These are phyloP conservation scores for Phytophthora ramorum DNA, from an alignment of 352 stramenopile species.

Conservation along the genomic window DNA sequence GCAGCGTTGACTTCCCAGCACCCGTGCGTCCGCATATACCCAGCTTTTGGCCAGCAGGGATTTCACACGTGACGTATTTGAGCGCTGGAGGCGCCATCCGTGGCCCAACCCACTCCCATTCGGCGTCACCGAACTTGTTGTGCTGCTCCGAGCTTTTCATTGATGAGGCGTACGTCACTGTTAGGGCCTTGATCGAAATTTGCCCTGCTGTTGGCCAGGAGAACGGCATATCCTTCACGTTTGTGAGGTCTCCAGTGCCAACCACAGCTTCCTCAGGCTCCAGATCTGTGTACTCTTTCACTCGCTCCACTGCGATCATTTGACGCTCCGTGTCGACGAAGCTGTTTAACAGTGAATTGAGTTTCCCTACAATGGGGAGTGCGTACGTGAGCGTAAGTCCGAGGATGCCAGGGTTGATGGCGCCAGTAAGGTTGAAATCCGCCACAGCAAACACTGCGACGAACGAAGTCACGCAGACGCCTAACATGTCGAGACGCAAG, in stretches of 20 bases:
- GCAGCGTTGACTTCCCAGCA: conserved; percentile 90
- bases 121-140: conserved; percentile 19
- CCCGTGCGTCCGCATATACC: conserved; percentile 91
- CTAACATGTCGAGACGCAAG: conserved; percentile 84
- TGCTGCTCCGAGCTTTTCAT: conserved; percentile 9
- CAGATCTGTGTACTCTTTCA: conserved; percentile 83
- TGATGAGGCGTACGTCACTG: conserved; percentile 38
- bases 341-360: conserved; percentile 86
- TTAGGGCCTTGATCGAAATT: conserved; percentile 62
- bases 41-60: conserved; percentile 67
- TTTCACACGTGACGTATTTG: conserved; percentile 49
- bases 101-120: conserved; percentile 31
- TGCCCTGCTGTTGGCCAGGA: conserved; percentile 53
- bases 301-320: conserved; percentile 92
- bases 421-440: conserved; percentile 61
- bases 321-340: conserved; percentile 92
- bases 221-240: conserved; percentile 16
- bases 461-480: conserved; percentile 84
- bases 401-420: conserved; percentile 74
- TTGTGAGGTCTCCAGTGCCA: background rate
- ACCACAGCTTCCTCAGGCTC: conserved; percentile 53
- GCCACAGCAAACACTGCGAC: conserved; percentile 81
- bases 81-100: conserved; percentile 44
- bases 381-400: conserved; percentile 93
- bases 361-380: conserved; percentile 86